A percentile compares a stretch with the other conserved stretches of the same genome.
phyloP scores from a whole-genome alignment of 768 basidiomycete species.

The Antrodiella citrinella region DNA sequence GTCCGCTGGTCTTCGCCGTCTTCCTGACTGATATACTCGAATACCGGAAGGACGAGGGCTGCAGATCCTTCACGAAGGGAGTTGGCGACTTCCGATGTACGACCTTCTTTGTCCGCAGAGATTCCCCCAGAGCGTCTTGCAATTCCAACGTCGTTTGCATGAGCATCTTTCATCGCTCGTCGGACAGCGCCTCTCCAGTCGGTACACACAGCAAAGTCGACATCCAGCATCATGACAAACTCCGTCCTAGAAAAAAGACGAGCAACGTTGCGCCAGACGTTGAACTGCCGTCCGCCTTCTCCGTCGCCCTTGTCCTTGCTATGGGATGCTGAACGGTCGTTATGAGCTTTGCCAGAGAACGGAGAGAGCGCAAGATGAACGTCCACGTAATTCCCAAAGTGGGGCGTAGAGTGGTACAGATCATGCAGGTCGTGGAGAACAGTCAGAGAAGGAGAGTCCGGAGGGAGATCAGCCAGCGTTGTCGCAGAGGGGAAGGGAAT shows the following conservation, averaged over 20 bases:
- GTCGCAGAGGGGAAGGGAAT: constrained; percentile 39
- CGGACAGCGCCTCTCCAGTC: constrained; percentile 60
- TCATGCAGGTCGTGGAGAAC: constrained; percentile 52
- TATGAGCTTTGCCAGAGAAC: constrained; percentile 26
- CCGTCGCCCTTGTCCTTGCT: constrained; percentile 9
- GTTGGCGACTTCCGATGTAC: constrained; percentile 14
- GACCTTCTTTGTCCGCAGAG: background rate
- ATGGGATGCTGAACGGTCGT: constrained; percentile 1
- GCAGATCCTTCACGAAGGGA: constrained; percentile 50
- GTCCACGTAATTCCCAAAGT: constrained; percentile 66
- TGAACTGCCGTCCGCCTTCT: constrained; percentile 65
- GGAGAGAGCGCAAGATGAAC: constrained; percentile 80
- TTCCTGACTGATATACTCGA: constrained; percentile 63
- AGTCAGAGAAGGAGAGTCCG: background rate
- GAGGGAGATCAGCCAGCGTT: background rate
- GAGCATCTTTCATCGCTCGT: constrained; percentile 14
- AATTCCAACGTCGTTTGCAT: background rate
- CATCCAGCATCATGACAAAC: constrained; percentile 86
- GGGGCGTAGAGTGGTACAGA: constrained; percentile 58
- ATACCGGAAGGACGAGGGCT: constrained; percentile 80
- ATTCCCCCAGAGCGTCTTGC: background rate
- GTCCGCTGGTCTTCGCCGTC: constrained; percentile 49
- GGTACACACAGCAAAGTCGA: constrained; percentile 82
- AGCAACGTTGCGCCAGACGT: constrained; percentile 84
- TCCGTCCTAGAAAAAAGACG: constrained; percentile 78